Evolutionary conservation across 116 monocot genomes (phyloP), one percentile per base, ranked within the genome.

Genomic region (Thalassia testudinum): DNA sequence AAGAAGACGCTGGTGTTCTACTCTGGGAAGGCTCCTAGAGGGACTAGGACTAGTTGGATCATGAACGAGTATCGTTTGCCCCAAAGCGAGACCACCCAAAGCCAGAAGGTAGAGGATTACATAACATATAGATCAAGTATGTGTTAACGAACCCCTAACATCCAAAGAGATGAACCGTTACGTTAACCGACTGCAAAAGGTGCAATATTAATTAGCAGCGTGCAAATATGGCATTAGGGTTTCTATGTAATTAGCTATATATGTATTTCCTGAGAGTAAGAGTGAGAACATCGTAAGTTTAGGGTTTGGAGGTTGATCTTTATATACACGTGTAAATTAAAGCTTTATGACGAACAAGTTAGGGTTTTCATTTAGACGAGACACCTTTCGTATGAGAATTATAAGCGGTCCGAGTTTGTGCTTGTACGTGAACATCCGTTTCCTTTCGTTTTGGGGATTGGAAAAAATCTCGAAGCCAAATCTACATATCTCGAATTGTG

Each of bases 1-100:
- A 82, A 82, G 67, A 82, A 78, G 65, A 82, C 82, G 1, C 64
- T 82, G 6, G 82, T 82, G 24, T 82, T 82, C 78, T 82, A 82
- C 68, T 71, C 82, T 21, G 82, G 82, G 22, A 82, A 82, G 65
- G 82, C 82, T 1, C 82, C 82, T 11, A 82, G 77, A 37, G 82
- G 82, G 23, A 47, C 71, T 18, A 30, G 82, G n/a, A 56, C 62
- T 21, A 82, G 82, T 51, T 82, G 82, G 82, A 78, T 78, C 65
- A 82, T 82, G 82, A 78, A 82, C 44, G 82, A 82, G 68, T 82
- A 82, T 43, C 57, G 82, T 2, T 50, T 82, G 6, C 82, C 78
- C 1, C 78, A 70, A 16, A 54, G 24, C 54, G 71, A 75, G 15
- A 70, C 70, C 0, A 70, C 68, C 40, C 74, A 61, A 1, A 57